Conservation (phyloP, 1,284 basidiomycete genomes). For the Caloboletus inedulis region DNA sequence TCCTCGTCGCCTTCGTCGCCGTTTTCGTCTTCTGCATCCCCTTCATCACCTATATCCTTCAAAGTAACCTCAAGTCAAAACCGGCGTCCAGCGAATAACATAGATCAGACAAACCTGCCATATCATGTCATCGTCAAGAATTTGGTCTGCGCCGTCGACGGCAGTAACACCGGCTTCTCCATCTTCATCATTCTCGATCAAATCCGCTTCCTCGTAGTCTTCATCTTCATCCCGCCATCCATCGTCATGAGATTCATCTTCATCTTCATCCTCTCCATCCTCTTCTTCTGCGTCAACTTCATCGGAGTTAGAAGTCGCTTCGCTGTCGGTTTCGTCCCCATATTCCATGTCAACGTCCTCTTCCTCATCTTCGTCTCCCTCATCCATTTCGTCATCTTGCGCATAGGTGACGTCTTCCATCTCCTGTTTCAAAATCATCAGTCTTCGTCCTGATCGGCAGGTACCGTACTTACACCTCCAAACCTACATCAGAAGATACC, state of each 20-base stretch:
- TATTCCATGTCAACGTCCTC: slow-evolving; percentile 88
- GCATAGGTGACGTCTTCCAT: slow-evolving; percentile 75
- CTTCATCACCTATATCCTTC: slow-evolving; percentile 59
- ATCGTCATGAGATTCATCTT: slow-evolving; percentile 59
- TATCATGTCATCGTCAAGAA: slow-evolving; percentile 55
- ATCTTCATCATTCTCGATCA: slow-evolving; percentile 53
- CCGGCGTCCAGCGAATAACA: neutral
- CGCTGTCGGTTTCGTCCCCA: slow-evolving; percentile 76
- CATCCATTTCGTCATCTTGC: slow-evolving; percentile 77
- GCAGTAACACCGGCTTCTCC: slow-evolving; percentile 44
- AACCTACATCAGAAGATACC: slow-evolving; percentile 45
- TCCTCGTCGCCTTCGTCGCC: slow-evolving; percentile 45
- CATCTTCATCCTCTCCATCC: slow-evolving; percentile 58
- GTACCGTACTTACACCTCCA: slow-evolving; percentile 62
- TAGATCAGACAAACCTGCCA: slow-evolving; percentile 62
- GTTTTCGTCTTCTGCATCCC: slow-evolving; percentile 50
- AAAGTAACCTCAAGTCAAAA: slow-evolving; percentile 10
- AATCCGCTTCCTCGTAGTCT: slow-evolving; percentile 59
- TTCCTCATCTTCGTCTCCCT: slow-evolving; percentile 75
- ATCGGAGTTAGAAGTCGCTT: slow-evolving; percentile 70
- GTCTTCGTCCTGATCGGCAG: neutral
- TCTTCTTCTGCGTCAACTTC: slow-evolving; percentile 61
- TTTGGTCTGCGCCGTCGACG: slow-evolving; percentile 38
- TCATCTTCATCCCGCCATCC: slow-evolving; percentile 67
- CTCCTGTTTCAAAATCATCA: slow-evolving; percentile 47